Percentiles rank a stretch among this genome's conserved stretches.
Conservation (phyloP, 768 basidiomycete species). For the Solioccasus polychromus region DNA sequence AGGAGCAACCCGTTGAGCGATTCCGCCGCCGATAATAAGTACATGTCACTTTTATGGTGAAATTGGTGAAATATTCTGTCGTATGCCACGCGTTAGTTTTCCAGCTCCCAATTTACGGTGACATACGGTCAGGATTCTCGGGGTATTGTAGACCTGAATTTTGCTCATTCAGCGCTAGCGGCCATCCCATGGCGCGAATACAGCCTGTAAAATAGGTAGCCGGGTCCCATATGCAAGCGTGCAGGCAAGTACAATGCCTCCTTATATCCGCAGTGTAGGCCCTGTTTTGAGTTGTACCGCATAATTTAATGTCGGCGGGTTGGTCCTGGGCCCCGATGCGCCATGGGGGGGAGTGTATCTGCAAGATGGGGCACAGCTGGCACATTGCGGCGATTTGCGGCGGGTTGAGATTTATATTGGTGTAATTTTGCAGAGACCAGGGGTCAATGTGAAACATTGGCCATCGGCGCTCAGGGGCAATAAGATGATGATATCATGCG, state of each 20-base stretch:
- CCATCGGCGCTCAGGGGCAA: slow-evolving; percentile 5
- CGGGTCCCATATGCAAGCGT: background rate
- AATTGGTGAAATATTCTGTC: background rate
- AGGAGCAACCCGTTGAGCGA: slow-evolving; percentile 1
- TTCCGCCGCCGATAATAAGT: slow-evolving; percentile 17
- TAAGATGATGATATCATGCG: slow-evolving; percentile 5
- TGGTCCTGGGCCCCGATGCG: slow-evolving; percentile 1
- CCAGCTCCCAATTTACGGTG: background rate
- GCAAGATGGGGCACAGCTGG: too few species aligned
- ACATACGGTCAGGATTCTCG: background rate
- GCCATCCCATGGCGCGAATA: background rate
- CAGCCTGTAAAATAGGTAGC: slow-evolving; percentile 2
- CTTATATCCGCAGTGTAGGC: slow-evolving; percentile 4
- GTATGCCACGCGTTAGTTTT: background rate
- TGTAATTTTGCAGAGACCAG: too few species aligned
- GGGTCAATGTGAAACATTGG: background rate
- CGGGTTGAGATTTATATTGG: background rate
- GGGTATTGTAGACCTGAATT: background rate
- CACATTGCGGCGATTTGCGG: slow-evolving; percentile 7
- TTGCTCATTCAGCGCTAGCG: background rate
- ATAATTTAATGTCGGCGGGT: slow-evolving; percentile 2
- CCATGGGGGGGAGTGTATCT: too few species aligned
- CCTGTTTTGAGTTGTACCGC: background rate
- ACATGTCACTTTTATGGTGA: background rate
- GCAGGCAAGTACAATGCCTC: slow-evolving; percentile 2